phyloP scores from a whole-genome alignment of 2,329 filamentous ascomycete species.

The Fusarium kyushuense region DNA sequence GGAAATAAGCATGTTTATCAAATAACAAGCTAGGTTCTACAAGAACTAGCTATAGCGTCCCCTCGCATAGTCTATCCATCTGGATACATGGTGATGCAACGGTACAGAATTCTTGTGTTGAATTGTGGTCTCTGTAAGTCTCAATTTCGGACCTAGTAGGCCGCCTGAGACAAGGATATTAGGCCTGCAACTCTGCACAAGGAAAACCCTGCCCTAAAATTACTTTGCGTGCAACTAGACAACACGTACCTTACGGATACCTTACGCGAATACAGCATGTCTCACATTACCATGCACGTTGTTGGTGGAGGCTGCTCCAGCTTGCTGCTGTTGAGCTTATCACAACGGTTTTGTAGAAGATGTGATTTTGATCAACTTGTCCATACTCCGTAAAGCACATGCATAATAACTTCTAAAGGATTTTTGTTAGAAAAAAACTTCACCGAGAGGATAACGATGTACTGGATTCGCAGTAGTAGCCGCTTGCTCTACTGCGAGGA shows the following conservation, averaged over 20 bases:
- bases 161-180: conserved; percentile 20
- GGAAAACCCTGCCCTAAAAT: background rate
- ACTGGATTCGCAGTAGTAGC: too few species aligned
- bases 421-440: background rate
- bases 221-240: background rate
- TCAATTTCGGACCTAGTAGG: background rate
- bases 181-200: background rate
- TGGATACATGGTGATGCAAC: conserved; percentile 13
- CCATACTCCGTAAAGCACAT: background rate
- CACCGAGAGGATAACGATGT: background rate
- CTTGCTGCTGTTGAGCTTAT: background rate
- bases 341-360: conserved; percentile 3
- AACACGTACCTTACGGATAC: background rate
- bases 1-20: conserved; percentile 25
- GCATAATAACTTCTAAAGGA: background rate
- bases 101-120: background rate
- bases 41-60: conserved; percentile 14
- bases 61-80: conserved; percentile 17
- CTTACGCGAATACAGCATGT: background rate
- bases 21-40: conserved; percentile 20
- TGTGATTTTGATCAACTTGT: background rate
- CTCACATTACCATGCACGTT: background rate
- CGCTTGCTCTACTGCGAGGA: background rate
- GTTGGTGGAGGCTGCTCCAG: background rate
- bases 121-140: background rate